Conservation (phyloP, 2,329 filamentous ascomycete genomes). For the Basipetospora chlamydospora region DNA sequence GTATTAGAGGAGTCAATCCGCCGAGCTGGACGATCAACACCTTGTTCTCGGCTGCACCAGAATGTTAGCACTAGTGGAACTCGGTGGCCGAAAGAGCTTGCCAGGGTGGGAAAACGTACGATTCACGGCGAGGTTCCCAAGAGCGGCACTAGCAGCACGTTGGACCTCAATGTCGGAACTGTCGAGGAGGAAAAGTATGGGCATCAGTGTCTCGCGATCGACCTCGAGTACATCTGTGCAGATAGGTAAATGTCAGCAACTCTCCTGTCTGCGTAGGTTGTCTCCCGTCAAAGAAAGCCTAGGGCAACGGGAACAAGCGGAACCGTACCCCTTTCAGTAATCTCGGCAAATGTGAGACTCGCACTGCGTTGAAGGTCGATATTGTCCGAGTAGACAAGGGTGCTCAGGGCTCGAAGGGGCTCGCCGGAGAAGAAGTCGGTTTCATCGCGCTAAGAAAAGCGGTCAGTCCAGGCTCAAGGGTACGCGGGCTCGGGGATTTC, state of each 20-base stretch:
- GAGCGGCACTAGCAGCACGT: constrained; percentile 83
- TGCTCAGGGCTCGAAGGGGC: constrained; percentile 83
- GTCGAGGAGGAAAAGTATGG: constrained; percentile 87
- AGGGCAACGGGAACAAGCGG: constrained; percentile 1
- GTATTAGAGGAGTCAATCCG: constrained; percentile 79
- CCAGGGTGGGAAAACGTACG: constrained; percentile 41
- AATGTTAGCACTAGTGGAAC: constrained; percentile 14
- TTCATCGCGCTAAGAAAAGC: constrained; percentile 58
- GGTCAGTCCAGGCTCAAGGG: constrained; percentile 17
- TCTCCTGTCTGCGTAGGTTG: too few species aligned
- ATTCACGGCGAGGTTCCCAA: constrained; percentile 94
- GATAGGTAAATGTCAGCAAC: too few species aligned
- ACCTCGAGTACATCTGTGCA: constrained; percentile 83
- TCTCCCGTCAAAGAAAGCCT: neutral
- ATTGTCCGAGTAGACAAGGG: constrained; percentile 95
- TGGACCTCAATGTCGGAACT: constrained; percentile 96
- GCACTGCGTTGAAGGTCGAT: constrained; percentile 95
- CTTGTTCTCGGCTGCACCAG: constrained; percentile 85
- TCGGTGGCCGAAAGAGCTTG: neutral
- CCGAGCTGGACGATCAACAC: constrained; percentile 88
- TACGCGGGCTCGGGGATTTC: too few species aligned
- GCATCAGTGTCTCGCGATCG: constrained; percentile 84
- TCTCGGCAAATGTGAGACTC: constrained; percentile 96
- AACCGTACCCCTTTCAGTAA: constrained; percentile 81
- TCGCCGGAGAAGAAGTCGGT: constrained; percentile 98